Evolutionary conservation across 2,329 filamentous ascomycete species (phyloP), one percentile per base, ranked within the genome.

Genomic region (Cryphonectria radicalis): DNA sequence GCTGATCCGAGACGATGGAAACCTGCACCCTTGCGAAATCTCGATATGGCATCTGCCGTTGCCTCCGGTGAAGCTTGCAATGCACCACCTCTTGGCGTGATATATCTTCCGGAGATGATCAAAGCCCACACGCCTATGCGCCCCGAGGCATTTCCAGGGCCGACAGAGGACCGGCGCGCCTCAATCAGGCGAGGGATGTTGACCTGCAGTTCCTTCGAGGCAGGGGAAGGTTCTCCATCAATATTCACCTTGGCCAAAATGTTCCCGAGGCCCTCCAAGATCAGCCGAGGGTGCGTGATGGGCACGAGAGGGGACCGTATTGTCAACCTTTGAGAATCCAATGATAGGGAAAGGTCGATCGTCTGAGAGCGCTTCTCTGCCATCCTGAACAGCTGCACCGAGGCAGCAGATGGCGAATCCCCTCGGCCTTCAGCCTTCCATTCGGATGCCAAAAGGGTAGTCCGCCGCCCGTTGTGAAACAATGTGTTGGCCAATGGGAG

Each of bases 401-500:
- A 25, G n/a, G 43, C 63, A 28, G 57, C 35, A 43, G 42, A 43
- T 11, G 4, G 22, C 22, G 53, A 64, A 1, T n/a, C 53, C 2
- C 22, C 6, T 28, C 53, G 32, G 17, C 13, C 32, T 32, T 25
- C 42, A 40, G 14, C 66, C 37, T 6, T 32, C 74, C 74, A 75
- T 40, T 69, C 53, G 19, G 68, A 68, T 57, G 71, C 74, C 46
- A 74, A 63, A 28, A 37, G 74, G 72, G 35, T 75, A 55, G 63
- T 76, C 43, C 60, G 73, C 69, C 17, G 77, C 35, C 17, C 73
- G 72, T 91, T 95, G 55, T 90, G 88, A 77, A 96, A 96, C 8
- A 94, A 82, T 0, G 93, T 97, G 76, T 94, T 93, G 57, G 93
- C 91, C 37, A 96, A 82, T 1, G 93, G 93, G 1, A 95, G 71